phyloP scores from a whole-genome alignment of 78 protist genomes.

The Pigoraptor vietnamica region DNA sequence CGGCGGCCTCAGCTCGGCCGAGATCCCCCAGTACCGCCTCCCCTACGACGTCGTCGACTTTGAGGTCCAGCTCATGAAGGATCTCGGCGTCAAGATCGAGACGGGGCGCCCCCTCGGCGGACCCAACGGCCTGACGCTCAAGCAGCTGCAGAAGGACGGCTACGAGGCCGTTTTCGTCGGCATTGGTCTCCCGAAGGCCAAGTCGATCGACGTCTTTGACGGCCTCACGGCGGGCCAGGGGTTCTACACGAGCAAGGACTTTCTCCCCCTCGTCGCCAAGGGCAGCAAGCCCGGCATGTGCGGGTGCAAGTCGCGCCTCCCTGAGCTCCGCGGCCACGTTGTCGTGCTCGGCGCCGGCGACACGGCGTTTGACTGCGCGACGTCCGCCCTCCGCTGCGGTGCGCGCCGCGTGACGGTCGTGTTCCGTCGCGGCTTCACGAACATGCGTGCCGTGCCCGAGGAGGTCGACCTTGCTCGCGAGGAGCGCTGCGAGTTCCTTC shows the following conservation, averaged over 20 bases:
- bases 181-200: slow-evolving; percentile 77
- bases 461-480: slow-evolving; percentile 76
- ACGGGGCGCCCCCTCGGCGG: slow-evolving; percentile 28
- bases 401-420: slow-evolving; percentile 77
- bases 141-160: slow-evolving; percentile 59
- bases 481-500: slow-evolving; percentile 80
- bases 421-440: slow-evolving; percentile 70
- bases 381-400: slow-evolving; percentile 90
- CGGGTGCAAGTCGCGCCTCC: slow-evolving; percentile 58
- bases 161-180: slow-evolving; percentile 85
- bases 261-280: slow-evolving; percentile 67
- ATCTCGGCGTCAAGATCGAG: slow-evolving; percentile 83
- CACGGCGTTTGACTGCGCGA: slow-evolving; percentile 96
- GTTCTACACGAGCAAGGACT: slow-evolving; percentile 78
- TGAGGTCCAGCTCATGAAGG: slow-evolving; percentile 81
- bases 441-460: slow-evolving; percentile 86
- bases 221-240: slow-evolving; percentile 17
- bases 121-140: slow-evolving; percentile 42
- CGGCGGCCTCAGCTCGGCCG: slow-evolving; percentile 87
- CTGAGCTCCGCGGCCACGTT: slow-evolving; percentile 76
- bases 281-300: slow-evolving; percentile 87
- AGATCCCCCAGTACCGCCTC: slow-evolving; percentile 91
- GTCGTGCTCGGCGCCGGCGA: slow-evolving; percentile 97
- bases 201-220: slow-evolving; percentile 40
- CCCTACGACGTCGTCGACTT: slow-evolving; percentile 80